A percentile compares a stretch with the other conserved stretches of the same genome.
Conservation (phyloP, 345 rosid species). For the Alliaria petiolata region DNA sequence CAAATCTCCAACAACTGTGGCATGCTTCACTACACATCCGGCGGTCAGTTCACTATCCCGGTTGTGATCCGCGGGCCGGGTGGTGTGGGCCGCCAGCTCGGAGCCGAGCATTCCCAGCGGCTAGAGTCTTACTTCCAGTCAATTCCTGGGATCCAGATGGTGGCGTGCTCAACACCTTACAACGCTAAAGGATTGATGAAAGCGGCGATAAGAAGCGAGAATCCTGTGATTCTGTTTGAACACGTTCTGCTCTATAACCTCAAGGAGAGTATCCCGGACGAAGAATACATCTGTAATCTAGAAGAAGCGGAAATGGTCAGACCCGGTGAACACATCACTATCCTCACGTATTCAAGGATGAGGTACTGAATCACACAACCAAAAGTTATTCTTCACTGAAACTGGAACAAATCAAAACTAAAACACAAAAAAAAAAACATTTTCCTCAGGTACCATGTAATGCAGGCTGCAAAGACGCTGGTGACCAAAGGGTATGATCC, state of each 20-base stretch:
- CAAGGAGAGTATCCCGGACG: slow-evolving; percentile 82
- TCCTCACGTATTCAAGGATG: slow-evolving; percentile 84
- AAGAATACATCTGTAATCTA: slow-evolving; percentile 74
- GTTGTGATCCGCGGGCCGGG: slow-evolving; percentile 89
- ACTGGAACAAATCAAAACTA: not conserved
- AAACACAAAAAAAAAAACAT: too few relatives aligned
- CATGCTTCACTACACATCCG: slow-evolving; percentile 94
- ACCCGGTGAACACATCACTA: slow-evolving; percentile 84
- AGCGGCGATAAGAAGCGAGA: slow-evolving; percentile 88
- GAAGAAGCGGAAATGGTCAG: slow-evolving; percentile 97
- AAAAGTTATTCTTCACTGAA: not conserved
- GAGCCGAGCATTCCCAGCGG: slow-evolving; percentile 89
- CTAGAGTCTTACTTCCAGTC: slow-evolving; percentile 93
- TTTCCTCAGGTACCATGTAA: slow-evolving; percentile 65
- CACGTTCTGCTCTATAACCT: slow-evolving; percentile 91
- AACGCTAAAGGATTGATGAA: slow-evolving; percentile 96
- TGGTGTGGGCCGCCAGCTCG: slow-evolving; percentile 92
- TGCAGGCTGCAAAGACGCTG: slow-evolving; percentile 90
- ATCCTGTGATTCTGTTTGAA: slow-evolving; percentile 89
- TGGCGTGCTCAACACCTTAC: slow-evolving; percentile 88
- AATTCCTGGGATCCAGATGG: slow-evolving; percentile 95
- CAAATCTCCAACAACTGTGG: slow-evolving; percentile 97
- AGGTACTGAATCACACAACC: slow-evolving; percentile 44
- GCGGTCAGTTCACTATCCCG: slow-evolving; percentile 87
- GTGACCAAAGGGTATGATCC: slow-evolving; percentile 94